Base-by-base conservation (phyloP, 2,329 filamentous ascomycete genomes). In the Aspergillus ustus region DNA sequence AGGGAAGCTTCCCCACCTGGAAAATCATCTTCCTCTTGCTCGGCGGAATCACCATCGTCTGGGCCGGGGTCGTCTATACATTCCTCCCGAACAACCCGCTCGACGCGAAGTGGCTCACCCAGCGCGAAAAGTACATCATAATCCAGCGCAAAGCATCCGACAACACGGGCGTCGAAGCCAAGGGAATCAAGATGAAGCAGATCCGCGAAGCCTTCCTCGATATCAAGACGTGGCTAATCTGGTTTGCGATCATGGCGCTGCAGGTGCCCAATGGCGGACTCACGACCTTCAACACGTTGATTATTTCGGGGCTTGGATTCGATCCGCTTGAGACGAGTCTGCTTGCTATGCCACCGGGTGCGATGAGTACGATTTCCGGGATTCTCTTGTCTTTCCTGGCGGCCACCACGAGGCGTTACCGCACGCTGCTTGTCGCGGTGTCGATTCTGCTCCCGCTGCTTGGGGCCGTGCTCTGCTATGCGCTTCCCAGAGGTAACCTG, bases 231-330 rank as follows among this genome's bases (percentile, higher is more conserved):
- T 51, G 22, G 20, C n/a, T 51, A 5, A 51, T 51, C 25, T 28
- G 20, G 20, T 28, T 51, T 20, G 22, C 22, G 6, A 29, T 51
- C 20, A 28, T 29, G 4, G 48, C 48, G 9, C 15, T 51, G 19
- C 20, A 28, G 20, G 48, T 51, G 19, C 51, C 51, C 17, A 52
- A 52, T 20, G 51, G 51, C 29, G 51, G 29, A n/a, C 29, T 52
- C n/a, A 37, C n/a, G 7, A 52, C 29, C 6, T 52, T 52, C 31
- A 19, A 17, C 15, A 20, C 51, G 17, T 15, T 52, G 17, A 52
- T 52, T 20, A 37, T 52, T 29, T 40, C 29, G 13, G 31, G 31
- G 7, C 31, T 52, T n/a, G 51, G 51, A 11, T 52, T 37, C 29
- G 17, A 17, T 13, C n/a, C 28, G 4, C n/a, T 40, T 0, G 17